phyloP scores from a whole-genome alignment of 768 basidiomycete species.

The Boletus eberwhitei region DNA sequence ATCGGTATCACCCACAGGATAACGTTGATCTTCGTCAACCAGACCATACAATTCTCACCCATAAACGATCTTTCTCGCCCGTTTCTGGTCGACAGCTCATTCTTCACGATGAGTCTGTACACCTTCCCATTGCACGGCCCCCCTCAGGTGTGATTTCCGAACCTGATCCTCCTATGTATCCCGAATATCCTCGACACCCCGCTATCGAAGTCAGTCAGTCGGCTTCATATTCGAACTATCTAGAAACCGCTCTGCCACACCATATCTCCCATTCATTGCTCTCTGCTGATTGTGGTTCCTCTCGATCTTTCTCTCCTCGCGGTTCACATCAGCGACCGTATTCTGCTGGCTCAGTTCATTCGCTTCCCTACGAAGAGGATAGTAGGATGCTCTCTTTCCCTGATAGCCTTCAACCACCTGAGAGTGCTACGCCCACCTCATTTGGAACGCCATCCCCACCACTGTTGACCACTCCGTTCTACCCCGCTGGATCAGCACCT shows the following conservation, averaged over 20 bases:
- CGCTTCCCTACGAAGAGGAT: conserved; percentile 13
- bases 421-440: conserved; percentile 3
- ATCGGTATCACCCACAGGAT: conserved; percentile 31
- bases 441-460: conserved; percentile 25
- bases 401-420: conserved; percentile 5
- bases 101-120: conserved; percentile 11
- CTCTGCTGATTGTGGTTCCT: conserved; percentile 7
- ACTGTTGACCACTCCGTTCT: conserved; percentile 30
- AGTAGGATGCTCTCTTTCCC: conserved; percentile 11
- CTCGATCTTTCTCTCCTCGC: conserved; percentile 7
- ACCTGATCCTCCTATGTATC: conserved; percentile 10
- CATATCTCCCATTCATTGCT: conserved; percentile 11
- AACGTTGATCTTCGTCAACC: conserved; percentile 13
- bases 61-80: conserved; percentile 30
- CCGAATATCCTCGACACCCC: conserved; percentile 15
- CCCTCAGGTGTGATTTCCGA: conserved; percentile 6
- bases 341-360: conserved; percentile 18
- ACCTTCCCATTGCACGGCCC: conserved; percentile 7
- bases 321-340: conserved; percentile 16
- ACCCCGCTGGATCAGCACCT: conserved; percentile 19
- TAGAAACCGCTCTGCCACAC: conserved; percentile 9
- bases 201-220: conserved; percentile 8
- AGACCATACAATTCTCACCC: conserved; percentile 18
- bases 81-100: conserved; percentile 7
- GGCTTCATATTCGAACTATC: conserved; percentile 15